phyloP scores from a whole-genome alignment of 805 yeast genomes.

The Saccharomycopsis vini region DNA sequence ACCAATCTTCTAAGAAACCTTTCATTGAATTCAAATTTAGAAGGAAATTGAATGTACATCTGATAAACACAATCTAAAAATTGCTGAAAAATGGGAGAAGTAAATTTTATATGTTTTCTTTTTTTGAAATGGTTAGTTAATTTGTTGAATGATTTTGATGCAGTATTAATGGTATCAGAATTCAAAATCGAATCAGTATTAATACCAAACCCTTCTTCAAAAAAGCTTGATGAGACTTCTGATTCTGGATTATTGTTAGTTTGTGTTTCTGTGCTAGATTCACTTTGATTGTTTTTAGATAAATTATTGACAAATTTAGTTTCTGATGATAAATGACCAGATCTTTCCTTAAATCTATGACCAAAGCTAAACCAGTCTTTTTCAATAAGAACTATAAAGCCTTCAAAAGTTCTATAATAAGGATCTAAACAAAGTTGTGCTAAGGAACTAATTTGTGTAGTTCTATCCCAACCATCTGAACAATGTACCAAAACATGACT shows the following conservation, averaged over 20 bases:
- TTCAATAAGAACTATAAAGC: constrained; percentile 77
- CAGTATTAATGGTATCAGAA: constrained; percentile 28
- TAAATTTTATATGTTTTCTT: constrained; percentile 43
- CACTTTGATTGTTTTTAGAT: no score
- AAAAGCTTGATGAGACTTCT: constrained; percentile 2
- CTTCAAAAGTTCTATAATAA: constrained; percentile 76
- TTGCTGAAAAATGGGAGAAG: constrained; percentile 93
- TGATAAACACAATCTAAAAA: constrained; percentile 88
- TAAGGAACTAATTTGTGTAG: constrained; percentile 79
- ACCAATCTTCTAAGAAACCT: constrained; percentile 74
- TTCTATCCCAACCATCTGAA: constrained; percentile 98
- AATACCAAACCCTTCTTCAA: constrained; percentile 12
- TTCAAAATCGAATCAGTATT: constrained; percentile 13
- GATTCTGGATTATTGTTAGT: constrained; percentile 23
- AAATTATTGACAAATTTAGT: constrained; percentile 38
- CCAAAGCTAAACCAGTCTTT: constrained; percentile 97
- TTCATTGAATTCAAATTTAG: constrained; percentile 78
- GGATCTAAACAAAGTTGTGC: constrained; percentile 88
- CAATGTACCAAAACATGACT: constrained; percentile 86
- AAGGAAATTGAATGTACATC: constrained; percentile 58
- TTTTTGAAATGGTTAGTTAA: constrained; percentile 45
- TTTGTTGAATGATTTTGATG: constrained; percentile 37
- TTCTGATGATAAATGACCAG: constrained; percentile 61
- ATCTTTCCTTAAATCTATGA: constrained; percentile 76
- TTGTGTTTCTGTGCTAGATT: constrained; percentile 15